Conservation (phyloP, 305 asterid genomes). For the Withania somnifera region DNA sequence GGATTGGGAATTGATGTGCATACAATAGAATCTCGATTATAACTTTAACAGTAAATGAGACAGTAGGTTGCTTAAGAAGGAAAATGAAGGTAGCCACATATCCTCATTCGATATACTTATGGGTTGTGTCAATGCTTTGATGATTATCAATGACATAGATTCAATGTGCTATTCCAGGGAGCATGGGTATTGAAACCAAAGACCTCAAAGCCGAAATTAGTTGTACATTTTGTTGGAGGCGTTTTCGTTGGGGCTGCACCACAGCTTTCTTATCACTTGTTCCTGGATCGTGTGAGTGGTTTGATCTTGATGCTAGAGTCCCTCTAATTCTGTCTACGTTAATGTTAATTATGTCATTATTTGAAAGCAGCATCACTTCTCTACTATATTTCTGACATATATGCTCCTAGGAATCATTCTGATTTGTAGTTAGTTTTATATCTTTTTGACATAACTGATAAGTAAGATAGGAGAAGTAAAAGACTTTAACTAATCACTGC, state of each 20-base stretch:
- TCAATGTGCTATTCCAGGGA: conserved; percentile 41
- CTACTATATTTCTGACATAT: background rate
- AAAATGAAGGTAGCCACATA: background rate
- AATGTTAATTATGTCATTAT: background rate
- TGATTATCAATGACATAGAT: background rate
- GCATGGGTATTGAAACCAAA: conserved; percentile 86
- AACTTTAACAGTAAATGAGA: background rate
- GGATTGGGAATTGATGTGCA: background rate
- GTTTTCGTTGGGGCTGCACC: conserved; percentile 99
- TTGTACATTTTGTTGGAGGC: conserved; percentile 89
- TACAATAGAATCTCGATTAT: background rate
- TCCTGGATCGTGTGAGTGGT: conserved; percentile 71
- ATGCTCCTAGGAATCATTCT: background rate
- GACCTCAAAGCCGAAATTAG: conserved; percentile 35
- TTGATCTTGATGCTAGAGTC: background rate
- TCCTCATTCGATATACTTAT: background rate
- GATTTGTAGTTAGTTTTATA: background rate
- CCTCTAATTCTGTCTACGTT: background rate
- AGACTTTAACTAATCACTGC: background rate
- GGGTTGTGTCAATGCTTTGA: background rate
- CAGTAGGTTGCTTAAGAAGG: background rate
- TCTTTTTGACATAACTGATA: background rate
- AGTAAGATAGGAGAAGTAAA: background rate
- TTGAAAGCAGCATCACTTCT: background rate
- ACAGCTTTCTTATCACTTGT: conserved; percentile 88